phyloP scores from a whole-genome alignment of 306 rosid genomes.

The Carpinus viminea region DNA sequence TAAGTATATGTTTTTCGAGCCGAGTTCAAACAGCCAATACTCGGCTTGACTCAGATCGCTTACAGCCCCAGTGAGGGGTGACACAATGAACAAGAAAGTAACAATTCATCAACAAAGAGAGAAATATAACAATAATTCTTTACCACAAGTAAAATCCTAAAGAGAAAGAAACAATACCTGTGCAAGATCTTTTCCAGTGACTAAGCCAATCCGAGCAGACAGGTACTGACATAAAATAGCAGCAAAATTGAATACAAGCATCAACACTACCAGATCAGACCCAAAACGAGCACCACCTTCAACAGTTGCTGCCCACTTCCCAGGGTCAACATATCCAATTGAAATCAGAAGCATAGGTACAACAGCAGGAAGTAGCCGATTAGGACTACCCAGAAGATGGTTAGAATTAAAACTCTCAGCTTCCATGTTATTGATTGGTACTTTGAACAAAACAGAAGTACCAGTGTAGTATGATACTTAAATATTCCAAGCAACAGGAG shows the following conservation, averaged over 20 bases:
- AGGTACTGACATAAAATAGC: constrained; percentile 87
- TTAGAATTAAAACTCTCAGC: constrained; percentile 33
- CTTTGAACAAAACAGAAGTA: constrained; percentile 28
- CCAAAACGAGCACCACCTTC: constrained; percentile 94
- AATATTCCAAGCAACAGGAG: constrained; percentile 31
- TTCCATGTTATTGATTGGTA: constrained; percentile 53
- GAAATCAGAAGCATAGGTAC: constrained; percentile 75
- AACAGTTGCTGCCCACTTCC: constrained; percentile 85
- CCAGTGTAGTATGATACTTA: constrained; percentile 24
- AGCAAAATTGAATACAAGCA: constrained; percentile 76
- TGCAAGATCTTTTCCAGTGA: constrained; percentile 86
- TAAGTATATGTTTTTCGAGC: neutral
- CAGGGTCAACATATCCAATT: constrained; percentile 90
- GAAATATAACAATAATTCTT: neutral
- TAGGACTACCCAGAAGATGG: constrained; percentile 37
- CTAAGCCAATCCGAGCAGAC: constrained; percentile 82
- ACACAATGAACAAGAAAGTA: constrained; percentile 7
- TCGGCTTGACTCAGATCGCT: too few relatives aligned
- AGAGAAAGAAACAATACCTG: constrained; percentile 57
- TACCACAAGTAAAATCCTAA: constrained; percentile 2
- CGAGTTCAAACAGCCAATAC: too few relatives aligned
- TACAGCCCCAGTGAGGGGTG: neutral
- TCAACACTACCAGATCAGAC: constrained; percentile 61
- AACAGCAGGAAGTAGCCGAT: constrained; percentile 59
- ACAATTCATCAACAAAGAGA: neutral